These are phyloP conservation scores for Cercospora sp. DNA, from an alignment of 2,329 filamentous ascomycete genomes.

Conservation along the genomic window DNA sequence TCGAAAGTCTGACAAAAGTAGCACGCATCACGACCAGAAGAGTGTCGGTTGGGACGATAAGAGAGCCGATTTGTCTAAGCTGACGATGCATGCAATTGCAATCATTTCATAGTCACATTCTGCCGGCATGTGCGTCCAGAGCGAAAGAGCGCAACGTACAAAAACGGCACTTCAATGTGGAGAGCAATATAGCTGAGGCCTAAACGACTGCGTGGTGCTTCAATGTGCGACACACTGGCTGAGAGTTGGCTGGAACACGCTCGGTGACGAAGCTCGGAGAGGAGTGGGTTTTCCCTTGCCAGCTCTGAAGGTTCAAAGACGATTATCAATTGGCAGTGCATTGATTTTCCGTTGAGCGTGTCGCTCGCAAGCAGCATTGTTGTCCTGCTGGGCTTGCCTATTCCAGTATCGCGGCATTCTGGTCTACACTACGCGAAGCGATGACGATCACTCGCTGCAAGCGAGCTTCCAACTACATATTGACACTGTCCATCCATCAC, in stretches of 20 bases:
- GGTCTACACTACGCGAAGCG: not conserved
- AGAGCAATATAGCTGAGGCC: not conserved
- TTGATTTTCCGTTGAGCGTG: not conserved
- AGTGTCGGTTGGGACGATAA: not conserved
- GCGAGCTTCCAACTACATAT: not conserved
- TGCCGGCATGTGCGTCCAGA: not conserved
- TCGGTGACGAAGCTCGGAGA: not conserved
- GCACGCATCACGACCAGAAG: not conserved
- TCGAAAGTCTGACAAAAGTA: too few species aligned
- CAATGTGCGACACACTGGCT: not conserved
- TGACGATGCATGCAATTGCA: not conserved
- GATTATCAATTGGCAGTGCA: not conserved
- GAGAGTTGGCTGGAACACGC: not conserved
- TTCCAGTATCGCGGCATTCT: not conserved
- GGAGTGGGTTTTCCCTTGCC: not conserved
- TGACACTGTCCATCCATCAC: not conserved
- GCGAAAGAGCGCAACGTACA: not conserved
- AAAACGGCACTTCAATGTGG: not conserved
- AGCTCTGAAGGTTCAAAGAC: not conserved
- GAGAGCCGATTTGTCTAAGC: not conserved
- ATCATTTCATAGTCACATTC: not conserved
- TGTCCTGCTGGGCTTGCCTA: not conserved
- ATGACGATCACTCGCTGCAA: not conserved
- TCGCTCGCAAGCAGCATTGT: not conserved
- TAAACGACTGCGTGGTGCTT: not conserved